Conservation (phyloP, 1,284 basidiomycete species). For the Schizophyllum commune region DNA sequence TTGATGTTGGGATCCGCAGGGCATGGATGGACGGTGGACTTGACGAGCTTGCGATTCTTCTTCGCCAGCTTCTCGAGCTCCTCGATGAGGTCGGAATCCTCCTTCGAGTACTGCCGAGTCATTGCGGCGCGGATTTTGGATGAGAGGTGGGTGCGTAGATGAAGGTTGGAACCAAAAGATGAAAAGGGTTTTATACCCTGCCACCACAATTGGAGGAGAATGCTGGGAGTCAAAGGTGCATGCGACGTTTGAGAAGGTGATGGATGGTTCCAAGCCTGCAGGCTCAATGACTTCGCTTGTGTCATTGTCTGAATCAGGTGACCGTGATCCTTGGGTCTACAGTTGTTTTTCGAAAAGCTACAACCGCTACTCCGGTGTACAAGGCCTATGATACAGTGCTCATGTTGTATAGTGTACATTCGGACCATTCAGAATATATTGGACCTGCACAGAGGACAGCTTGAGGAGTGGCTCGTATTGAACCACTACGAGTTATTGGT, state of each 20-base stretch:
- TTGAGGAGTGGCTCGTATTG: conserved; percentile 81
- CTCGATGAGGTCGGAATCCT: conserved; percentile 52
- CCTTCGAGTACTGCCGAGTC: conserved; percentile 1
- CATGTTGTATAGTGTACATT: background rate
- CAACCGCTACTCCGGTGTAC: background rate
- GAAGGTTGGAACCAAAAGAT: too few species aligned
- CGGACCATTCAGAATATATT: conserved; percentile 57
- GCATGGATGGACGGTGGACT: conserved; percentile 43
- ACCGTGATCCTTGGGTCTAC: too few species aligned
- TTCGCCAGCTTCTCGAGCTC: conserved; percentile 42
- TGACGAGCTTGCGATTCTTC: conserved; percentile 52
- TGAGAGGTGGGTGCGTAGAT: background rate
- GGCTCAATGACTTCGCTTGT: too few species aligned
- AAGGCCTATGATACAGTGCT: background rate
- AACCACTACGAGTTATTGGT: conserved; percentile 63
- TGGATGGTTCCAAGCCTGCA: too few species aligned
- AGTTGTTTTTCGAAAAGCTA: too few species aligned
- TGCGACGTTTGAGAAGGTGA: too few species aligned
- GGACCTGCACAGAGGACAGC: conserved; percentile 87
- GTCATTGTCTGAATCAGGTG: too few species aligned
- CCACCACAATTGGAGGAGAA: too few species aligned
- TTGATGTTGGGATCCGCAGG: conserved; percentile 45
- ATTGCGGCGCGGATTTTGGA: background rate
- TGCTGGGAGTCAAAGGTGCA: too few species aligned
- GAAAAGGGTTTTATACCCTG: too few species aligned